Base-by-base conservation (phyloP, 2,329 filamentous ascomycete species). In the Zymoseptoria brevis region DNA sequence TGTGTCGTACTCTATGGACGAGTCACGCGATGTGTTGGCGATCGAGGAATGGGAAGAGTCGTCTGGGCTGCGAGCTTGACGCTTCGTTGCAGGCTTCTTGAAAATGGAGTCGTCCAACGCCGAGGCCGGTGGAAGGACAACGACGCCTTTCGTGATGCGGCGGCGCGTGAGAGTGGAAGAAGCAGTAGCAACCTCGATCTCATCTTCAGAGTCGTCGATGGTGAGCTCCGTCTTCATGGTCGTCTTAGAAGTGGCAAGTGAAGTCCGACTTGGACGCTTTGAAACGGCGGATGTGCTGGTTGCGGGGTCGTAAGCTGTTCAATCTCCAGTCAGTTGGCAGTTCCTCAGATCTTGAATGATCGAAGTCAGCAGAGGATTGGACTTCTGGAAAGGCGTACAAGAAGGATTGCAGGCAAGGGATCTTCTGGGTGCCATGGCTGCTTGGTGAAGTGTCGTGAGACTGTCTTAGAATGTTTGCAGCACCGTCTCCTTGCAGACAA, bases 1-100 rank as follows among this genome's bases (percentile, higher is more conserved):
- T 3, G 86, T 88, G 60, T 83, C 84, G 66, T 80, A 81, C 19
- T 78, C 81, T 45, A 76, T 75, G 9, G 75, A 80, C 5, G 75
- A 75, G 57, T 77, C 76, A 56, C 76, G 64, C 8, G 68, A 65
- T 45, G 62, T 67, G 53, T 64, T 65, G 19, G 61, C 61, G 22
- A 62, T 53, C 4, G 69, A 68, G 3, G 66, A 65, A 9, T 63
- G 57, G 11, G 59, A 62, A 13, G 64, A 66, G 22, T 66, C 61
- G 29, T 60, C 63, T 9, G 66, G 61, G 26, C 64, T 66, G 53
- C 61, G 63, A 45, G 60, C 54, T 41, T 58, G 58, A 48, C 51
- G 29, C 56, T 61, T 63, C 9, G 57, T 30, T 22, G 55, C 57
- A 21, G 64, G 30, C 55, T 64, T 64, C 57, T 59, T 58, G 58